A percentile compares a stretch with the other conserved stretches of the same genome.
These are phyloP conservation scores for Colletotrichum sp. DNA, from an alignment of 2,329 filamentous ascomycete species.

Conservation along the genomic window DNA sequence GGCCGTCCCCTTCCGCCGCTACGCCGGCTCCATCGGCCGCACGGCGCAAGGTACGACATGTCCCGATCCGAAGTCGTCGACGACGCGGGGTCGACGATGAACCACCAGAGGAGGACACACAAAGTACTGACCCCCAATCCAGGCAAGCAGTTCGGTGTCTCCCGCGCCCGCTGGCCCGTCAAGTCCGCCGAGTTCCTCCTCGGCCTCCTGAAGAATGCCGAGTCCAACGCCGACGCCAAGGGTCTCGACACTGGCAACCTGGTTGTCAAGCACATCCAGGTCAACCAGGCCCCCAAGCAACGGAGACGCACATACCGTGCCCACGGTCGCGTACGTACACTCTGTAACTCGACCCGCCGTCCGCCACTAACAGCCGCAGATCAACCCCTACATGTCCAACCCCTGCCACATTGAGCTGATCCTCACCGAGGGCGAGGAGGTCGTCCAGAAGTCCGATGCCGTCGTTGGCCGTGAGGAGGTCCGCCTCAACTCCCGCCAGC, in stretches of 20 bases:
- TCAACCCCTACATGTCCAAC: slow-evolving; percentile 99
- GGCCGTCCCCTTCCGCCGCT: slow-evolving; percentile 98
- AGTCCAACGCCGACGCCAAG: slow-evolving; percentile 97
- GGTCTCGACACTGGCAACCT: slow-evolving; percentile 97
- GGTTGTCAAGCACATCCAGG: slow-evolving; percentile 99
- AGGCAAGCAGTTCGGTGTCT: slow-evolving; percentile 99
- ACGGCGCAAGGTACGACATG: slow-evolving; percentile 89
- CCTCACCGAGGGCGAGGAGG: slow-evolving; percentile 96
- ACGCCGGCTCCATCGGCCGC: slow-evolving; percentile 93
- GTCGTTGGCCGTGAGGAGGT: slow-evolving; percentile 67
- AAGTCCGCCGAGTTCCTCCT: slow-evolving; percentile 99
- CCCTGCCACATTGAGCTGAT: slow-evolving; percentile 99
- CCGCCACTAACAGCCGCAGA: slow-evolving; percentile 59
- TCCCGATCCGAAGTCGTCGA: neutral
- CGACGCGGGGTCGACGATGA: slow-evolving; percentile 7
- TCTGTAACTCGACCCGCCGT: neutral
- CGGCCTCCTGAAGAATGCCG: slow-evolving; percentile 95
- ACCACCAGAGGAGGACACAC: neutral
- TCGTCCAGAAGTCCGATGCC: slow-evolving; percentile 85
- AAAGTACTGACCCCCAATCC: slow-evolving; percentile 20
- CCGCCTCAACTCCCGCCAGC: slow-evolving; percentile 90
- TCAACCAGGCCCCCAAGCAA: slow-evolving; percentile 99
- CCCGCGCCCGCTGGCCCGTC: slow-evolving; percentile 97
- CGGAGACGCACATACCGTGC: slow-evolving; percentile 99
- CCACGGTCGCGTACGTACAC: slow-evolving; percentile 91